Conservation (phyloP, 2,329 filamentous ascomycete genomes). For the Claviceps sp. region DNA sequence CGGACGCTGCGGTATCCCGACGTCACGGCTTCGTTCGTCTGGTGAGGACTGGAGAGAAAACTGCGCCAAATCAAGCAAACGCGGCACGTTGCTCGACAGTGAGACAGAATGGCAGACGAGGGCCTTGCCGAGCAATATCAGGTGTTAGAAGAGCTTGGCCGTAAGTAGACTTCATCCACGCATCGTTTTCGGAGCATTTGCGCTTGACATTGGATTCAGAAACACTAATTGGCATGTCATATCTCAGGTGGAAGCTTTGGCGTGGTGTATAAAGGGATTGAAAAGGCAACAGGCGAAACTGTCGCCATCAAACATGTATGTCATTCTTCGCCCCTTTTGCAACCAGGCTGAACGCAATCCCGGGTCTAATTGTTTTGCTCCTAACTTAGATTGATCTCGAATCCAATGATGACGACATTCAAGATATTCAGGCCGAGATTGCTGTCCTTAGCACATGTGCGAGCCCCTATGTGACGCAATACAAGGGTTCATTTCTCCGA, state of each 20-base stretch:
- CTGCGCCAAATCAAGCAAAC: neutral
- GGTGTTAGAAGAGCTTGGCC: constrained; percentile 89
- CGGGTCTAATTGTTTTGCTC: neutral
- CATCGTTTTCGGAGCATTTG: neutral
- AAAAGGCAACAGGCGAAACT: constrained; percentile 77
- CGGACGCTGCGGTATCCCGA: neutral
- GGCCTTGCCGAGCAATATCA: constrained; percentile 78
- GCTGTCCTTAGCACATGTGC: constrained; percentile 88
- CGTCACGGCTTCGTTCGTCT: neutral
- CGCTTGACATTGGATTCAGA: too few relatives aligned
- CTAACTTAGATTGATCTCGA: constrained; percentile 82
- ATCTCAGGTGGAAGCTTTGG: constrained; percentile 79
- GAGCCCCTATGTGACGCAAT: constrained; percentile 87
- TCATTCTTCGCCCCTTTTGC: constrained; percentile 10
- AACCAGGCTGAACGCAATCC: neutral
- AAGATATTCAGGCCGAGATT: constrained; percentile 96
- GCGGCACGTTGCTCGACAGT: constrained; percentile 12
- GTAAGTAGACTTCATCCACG: constrained; percentile 38
- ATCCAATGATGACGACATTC: constrained; percentile 95
- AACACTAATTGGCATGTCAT: neutral
- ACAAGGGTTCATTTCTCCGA: constrained; percentile 90
- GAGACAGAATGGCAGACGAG: constrained; percentile 39
- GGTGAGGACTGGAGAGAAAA: neutral
- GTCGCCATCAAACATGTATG: constrained; percentile 94
- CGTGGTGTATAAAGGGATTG: constrained; percentile 91